Base-by-base conservation (phyloP, 129 eudicot species). In the Lonicera japonica region DNA sequence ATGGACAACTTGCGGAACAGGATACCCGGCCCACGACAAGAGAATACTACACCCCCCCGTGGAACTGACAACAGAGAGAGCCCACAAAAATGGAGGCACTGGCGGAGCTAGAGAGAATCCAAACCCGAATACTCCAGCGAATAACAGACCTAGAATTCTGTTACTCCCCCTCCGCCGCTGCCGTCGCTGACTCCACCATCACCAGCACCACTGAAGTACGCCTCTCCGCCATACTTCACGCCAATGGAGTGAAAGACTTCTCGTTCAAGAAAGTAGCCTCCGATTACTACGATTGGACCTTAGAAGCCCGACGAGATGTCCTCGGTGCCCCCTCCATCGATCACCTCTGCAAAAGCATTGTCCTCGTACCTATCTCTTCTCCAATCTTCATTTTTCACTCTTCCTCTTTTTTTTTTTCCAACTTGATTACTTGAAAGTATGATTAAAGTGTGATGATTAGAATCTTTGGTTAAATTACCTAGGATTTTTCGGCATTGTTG, bases 271-370 rank as follows among this genome's bases (percentile, higher is more conserved):
- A 83, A 25, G 96, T 81, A 8, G 58, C 95, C 9, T 78, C 86
- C 52, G 92, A 94, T 73, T 94, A 94, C 85, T 94, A 94, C 69
- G 83, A 81, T n/a, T 80, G 87, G 81, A 69, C 89, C 16, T 76
- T 83, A 18, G 94, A 94, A 52, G 56, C 85, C 64, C 78, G 99
- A 15, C 74, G 96, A 4, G 95, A 88, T 58, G 45, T 75, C 67
- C 86, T 94, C 51, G 85, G 61, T 8, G 99, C 99, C 43, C 68
- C 87, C 19, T 94, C 99, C 56, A 71, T 88, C 45, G 75, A 94
- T 59, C 99, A 94, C 69, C 96, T 88, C 71, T 94, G 99, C 81
- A 94, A 94, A 73, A 88, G 96, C 89, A 88, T 94, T 76, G 99
- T 94, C 25, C 67, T 94, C 95, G 99, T 92, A 80, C 69, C n/a